These are phyloP conservation scores for Pulveroboletus sp. DNA, from an alignment of 768 basidiomycete species.

Conservation along the genomic window DNA sequence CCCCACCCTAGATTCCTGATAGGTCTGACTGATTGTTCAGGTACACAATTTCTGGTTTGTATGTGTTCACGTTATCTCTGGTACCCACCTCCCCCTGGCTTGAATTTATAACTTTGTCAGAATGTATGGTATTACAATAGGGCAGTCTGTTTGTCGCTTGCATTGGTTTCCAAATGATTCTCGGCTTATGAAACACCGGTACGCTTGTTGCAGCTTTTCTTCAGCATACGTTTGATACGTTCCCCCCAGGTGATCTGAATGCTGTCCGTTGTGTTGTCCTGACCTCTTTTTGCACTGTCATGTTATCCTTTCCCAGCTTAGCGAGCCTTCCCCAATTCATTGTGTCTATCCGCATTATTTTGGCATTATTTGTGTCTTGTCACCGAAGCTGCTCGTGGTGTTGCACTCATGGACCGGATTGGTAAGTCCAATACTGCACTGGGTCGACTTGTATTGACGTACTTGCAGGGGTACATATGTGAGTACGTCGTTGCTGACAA, in stretches of 20 bases:
- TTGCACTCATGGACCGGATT: not conserved
- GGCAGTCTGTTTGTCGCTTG: conserved; percentile 6
- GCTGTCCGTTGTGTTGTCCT: not conserved
- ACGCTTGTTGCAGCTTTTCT: not conserved
- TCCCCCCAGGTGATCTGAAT: not conserved
- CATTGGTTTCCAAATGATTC: conserved; percentile 12
- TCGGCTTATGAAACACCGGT: conserved; percentile 3
- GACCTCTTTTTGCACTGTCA: not conserved
- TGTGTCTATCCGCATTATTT: not conserved
- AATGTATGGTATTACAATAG: conserved; percentile 14
- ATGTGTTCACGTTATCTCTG: not conserved
- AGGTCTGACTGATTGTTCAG: not conserved
- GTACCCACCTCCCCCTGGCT: not conserved
- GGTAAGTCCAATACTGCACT: not conserved
- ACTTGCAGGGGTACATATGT: conserved; percentile 6
- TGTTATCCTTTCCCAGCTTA: not conserved
- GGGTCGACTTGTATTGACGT: not conserved
- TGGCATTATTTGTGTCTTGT: conserved; percentile 1
- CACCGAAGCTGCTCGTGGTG: not conserved
- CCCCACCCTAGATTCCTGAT: not conserved
- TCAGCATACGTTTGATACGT: not conserved
- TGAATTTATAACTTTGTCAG: not conserved
- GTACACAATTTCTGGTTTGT: conserved; percentile 4
- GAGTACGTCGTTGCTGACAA: not conserved
- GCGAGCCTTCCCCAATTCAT: conserved; percentile 7